Base-by-base conservation (phyloP, 169 alveolate genomes). In the Plasmodium gaboni region DNA sequence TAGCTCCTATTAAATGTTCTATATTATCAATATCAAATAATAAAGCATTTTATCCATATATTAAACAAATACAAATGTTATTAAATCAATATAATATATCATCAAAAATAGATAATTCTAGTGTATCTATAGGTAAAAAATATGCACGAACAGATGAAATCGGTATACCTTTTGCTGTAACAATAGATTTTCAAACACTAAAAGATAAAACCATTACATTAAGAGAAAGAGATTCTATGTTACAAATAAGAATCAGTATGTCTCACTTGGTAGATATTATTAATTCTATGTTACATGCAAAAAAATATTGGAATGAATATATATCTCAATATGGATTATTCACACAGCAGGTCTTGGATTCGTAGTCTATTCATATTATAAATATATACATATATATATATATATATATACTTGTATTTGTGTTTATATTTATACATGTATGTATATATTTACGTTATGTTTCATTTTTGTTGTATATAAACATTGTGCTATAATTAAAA, bases 111-210 rank as follows among this genome's bases (percentile, higher is more conserved):
- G 99, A 98, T 87, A 96, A 93, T 65, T 93, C 99, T 6, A 95
- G 98, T n/a, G 97, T 95, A 24, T 93, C 99, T 8, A 96, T 98
- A 71, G 99, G 99, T 15, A 97, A 96, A 92, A 94, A 98, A 88
- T 98, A 98, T 92, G 99, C 99, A 1, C 92, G 99, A 74, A 97
- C 99, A 64, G 99, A 98, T 74, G 99, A 98, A 94, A 95, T 98
- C 10, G 99, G 99, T 2, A 97, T 98, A 50, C 99, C 99, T 13
- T 98, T 97, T 94, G 99, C 99, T 32, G 94, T 98, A 61, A 98
- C 99, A 19, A 96, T 98, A 13, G 99, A 98, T 92, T 96, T 97
- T 93, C 98, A 98, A 74, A 96, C 99, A 28, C 53, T 96, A 7
- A 91, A 95, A 48, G 99, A 98, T 83, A 93, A 96, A 26, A 95